Evolutionary conservation across 2,329 filamentous ascomycete genomes (phyloP), one percentile per base, ranked within the genome.

Genomic region (Pseudogymnoascus verrucosus): DNA sequence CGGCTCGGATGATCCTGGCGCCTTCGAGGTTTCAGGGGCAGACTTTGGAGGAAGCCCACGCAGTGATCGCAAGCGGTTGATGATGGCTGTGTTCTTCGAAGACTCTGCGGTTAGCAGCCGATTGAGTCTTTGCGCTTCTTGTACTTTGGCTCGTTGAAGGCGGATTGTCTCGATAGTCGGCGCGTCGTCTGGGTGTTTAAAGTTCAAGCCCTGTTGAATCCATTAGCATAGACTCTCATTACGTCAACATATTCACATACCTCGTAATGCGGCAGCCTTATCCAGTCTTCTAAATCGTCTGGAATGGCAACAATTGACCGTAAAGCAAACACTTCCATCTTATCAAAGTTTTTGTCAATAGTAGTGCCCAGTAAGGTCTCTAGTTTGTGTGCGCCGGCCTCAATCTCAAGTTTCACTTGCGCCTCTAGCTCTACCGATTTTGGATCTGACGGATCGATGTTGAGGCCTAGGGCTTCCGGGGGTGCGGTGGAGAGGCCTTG

Each of bases 261-360:
- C 74, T 92, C 86, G 77, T 99, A 97, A 79, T 98, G 93, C 59
- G 84, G 84, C 67, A 99, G 79, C 62, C 89, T 81, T 67, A 98
- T 87, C 85, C 89, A 97, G 64, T 85, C 83, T 70, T 89, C 78
- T 57, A 88, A 79, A 66, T 93, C 89, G 28, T 87, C 84, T 60
- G 84, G 84, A 40, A 93, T 85, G 42, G 84, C 88, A 67, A 95
- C 77, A 69, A 93, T 89, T 73, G 97, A 97, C 68, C 91, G 82
- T 79, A 99, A 81, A 61, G 91, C 88, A 78, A 93, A 97, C 64
- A 99, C 89, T 78, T 95, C 90, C 71, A 93, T 89, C 67, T 89
- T 87, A 78, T 95, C 90, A 72, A 93, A 93, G 68, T 90, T 90
- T 75, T 88, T 89, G 76, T 95, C 90, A 67, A 93, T 90, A 70